Percentiles rank a stretch among this genome's conserved stretches.
Conservation (phyloP, 1,284 basidiomycete genomes). For the Fomes fomentarius region DNA sequence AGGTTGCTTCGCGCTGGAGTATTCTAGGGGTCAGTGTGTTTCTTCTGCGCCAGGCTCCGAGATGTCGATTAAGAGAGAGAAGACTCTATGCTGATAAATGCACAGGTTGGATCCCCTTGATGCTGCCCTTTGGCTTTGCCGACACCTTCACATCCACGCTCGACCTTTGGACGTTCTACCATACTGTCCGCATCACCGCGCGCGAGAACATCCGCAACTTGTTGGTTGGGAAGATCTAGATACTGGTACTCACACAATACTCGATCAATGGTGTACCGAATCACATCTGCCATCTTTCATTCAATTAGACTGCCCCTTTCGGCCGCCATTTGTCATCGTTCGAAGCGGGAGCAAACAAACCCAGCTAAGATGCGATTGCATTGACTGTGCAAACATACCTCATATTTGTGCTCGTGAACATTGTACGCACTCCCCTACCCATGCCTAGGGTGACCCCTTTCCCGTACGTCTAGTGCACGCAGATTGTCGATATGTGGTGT, state of each 20-base stretch:
- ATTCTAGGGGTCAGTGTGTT: conserved; percentile 74
- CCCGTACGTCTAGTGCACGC: too few species aligned
- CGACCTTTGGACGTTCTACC: conserved; percentile 83
- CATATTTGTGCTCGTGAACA: too few species aligned
- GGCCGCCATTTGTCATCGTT: too few species aligned
- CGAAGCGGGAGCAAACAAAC: too few species aligned
- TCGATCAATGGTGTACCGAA: not conserved
- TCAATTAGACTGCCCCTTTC: too few species aligned
- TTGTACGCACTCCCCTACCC: too few species aligned
- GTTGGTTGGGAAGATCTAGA: conserved; percentile 80
- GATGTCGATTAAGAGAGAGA: not conserved
- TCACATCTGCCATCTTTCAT: not conserved
- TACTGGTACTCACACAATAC: not conserved
- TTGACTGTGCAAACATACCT: too few species aligned
- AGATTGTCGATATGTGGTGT: too few species aligned
- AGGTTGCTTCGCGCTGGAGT: conserved; percentile 94
- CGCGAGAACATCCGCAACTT: conserved; percentile 85
- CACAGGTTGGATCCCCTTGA: conserved; percentile 87
- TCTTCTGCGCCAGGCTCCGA: not conserved
- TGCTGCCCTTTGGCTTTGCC: conserved; percentile 92
- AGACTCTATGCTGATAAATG: not conserved
- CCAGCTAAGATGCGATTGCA: too few species aligned
- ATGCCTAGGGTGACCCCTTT: too few species aligned
- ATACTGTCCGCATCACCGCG: conserved; percentile 80
- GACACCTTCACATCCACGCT: conserved; percentile 90